These are phyloP conservation scores for Albifimbria verrucaria DNA, from an alignment of 2,329 filamentous ascomycete genomes.

Conservation along the genomic window DNA sequence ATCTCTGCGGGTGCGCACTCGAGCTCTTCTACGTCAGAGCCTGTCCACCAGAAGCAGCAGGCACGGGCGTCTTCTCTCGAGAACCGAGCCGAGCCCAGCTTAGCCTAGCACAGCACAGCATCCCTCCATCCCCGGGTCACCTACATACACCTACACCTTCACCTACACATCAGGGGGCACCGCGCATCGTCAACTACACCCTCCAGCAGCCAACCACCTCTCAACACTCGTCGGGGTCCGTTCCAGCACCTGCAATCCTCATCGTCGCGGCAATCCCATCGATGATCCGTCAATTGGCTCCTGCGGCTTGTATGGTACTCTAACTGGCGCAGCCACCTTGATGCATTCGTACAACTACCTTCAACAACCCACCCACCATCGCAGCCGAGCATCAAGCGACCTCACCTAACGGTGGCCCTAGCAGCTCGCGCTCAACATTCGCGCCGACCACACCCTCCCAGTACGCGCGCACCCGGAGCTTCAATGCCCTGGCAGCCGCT, in stretches of 20 bases:
- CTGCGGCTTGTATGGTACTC: background rate
- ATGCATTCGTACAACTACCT: too few species aligned
- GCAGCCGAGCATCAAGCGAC: background rate
- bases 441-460: background rate
- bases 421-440: background rate
- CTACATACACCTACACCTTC: too few species aligned
- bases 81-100: too few species aligned
- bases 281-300: background rate
- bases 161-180: too few species aligned
- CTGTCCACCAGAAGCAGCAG: too few species aligned
- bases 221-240: background rate
- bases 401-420: background rate
- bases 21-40: too few species aligned
- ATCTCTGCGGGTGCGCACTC: too few species aligned
- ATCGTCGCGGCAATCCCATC: background rate
- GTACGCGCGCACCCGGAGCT: conserved; percentile 12
- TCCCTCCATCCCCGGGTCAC: too few species aligned
- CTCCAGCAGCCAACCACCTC: background rate
- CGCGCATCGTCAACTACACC: background rate
- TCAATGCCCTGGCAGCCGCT: conserved; percentile 92
- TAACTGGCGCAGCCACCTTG: background rate
- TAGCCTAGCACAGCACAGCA: too few species aligned
- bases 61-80: too few species aligned
- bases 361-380: too few species aligned
- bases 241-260: background rate